Percentiles rank a stretch among this genome's conserved stretches.
Conservation (phyloP, 768 basidiomycete species). For the Lentinula raphanica region DNA sequence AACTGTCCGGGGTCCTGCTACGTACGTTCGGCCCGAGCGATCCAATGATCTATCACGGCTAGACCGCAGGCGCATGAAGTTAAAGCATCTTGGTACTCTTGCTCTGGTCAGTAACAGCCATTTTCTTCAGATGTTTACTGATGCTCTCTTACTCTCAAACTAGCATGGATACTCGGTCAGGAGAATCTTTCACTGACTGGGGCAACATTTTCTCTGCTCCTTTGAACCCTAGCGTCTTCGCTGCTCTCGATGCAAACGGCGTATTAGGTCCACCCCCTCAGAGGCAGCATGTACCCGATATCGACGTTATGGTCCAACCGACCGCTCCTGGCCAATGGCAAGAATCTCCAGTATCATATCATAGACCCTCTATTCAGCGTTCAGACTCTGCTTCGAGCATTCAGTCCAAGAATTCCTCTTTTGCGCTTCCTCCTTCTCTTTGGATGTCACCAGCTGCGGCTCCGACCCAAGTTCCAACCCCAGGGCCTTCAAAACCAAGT, state of each 20-base stretch:
- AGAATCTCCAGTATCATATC: slow-evolving; percentile 18
- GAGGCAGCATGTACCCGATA: slow-evolving; percentile 13
- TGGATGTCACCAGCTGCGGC: slow-evolving; percentile 77
- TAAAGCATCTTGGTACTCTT: neutral
- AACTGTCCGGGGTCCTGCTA: neutral
- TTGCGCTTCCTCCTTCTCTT: slow-evolving; percentile 65
- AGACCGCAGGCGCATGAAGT: neutral
- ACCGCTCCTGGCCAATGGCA: slow-evolving; percentile 25
- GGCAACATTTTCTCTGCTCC: slow-evolving; percentile 54
- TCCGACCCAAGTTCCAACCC: slow-evolving; percentile 36
- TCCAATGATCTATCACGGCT: neutral
- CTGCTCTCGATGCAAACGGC: slow-evolving; percentile 57
- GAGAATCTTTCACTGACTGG: slow-evolving; percentile 38
- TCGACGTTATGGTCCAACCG: slow-evolving; percentile 17
- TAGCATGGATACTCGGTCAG: slow-evolving; percentile 6
- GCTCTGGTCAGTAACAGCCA: slow-evolving; percentile 4
- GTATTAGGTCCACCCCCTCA: slow-evolving; percentile 36
- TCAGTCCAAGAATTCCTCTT: slow-evolving; percentile 19
- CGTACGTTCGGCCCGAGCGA: neutral
- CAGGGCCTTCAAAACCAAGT: slow-evolving; percentile 33
- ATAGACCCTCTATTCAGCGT: slow-evolving; percentile 25
- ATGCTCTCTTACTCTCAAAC: neutral
- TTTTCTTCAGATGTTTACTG: slow-evolving; percentile 1
- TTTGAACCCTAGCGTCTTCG: slow-evolving; percentile 55
- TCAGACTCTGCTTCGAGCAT: slow-evolving; percentile 24